These are phyloP conservation scores for Aspergillus clavatus DNA, from an alignment of 2,329 filamentous ascomycete genomes.

Conservation along the genomic window DNA sequence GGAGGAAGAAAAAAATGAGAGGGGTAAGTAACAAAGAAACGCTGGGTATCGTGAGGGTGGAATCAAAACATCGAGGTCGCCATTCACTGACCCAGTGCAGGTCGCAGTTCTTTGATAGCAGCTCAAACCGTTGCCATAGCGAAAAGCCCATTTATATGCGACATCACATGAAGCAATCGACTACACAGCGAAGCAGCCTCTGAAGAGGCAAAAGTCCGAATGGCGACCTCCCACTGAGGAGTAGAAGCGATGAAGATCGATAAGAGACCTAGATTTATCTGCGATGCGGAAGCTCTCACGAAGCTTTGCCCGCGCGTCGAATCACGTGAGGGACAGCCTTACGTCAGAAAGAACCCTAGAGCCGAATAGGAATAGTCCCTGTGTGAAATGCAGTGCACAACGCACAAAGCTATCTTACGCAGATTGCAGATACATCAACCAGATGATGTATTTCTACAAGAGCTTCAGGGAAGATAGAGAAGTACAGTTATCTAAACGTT, in stretches of 20 bases:
- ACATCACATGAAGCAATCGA: neutral
- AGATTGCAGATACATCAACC: too few relatives aligned
- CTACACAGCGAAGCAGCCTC: neutral
- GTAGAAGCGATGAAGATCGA: neutral
- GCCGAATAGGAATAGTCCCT: neutral
- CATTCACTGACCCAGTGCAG: neutral
- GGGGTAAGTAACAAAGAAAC: neutral
- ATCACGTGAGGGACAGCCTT: neutral
- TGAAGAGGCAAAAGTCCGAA: neutral
- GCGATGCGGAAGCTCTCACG: neutral
- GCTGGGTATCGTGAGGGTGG: neutral
- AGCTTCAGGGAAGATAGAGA: too few relatives aligned
- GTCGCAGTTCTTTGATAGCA: neutral
- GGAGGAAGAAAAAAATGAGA: conserved; percentile 3
- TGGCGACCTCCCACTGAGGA: neutral
- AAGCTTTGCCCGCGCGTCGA: neutral
- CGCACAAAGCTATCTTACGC: too few relatives aligned
- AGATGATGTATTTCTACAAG: too few relatives aligned
- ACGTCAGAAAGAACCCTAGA: neutral
- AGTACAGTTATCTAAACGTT: too few relatives aligned
- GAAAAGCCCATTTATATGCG: neutral
- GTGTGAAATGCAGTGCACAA: neutral
- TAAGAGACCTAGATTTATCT: neutral
- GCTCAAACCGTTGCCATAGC: neutral
- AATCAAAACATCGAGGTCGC: neutral